Evolutionary conservation across 1,284 basidiomycete genomes (phyloP).

Genomic region (Rhodotorula sp.): DNA sequence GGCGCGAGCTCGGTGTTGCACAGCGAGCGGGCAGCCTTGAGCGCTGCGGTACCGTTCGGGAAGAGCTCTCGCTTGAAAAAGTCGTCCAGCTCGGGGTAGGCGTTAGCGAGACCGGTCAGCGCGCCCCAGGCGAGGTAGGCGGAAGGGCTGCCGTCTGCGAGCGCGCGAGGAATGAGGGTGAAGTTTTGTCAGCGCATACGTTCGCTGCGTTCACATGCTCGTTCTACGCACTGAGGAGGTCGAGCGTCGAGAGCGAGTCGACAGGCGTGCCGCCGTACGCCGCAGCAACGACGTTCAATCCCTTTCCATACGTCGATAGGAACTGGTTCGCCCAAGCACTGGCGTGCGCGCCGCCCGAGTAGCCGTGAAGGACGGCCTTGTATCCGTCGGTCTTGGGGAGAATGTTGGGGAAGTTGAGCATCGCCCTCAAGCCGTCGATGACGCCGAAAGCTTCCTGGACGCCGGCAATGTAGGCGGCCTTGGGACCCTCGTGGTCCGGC

Average conservation of each 20-base stretch:
- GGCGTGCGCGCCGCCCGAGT: conserved; percentile 9
- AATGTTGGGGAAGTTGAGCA: neutral
- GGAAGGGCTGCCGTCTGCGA: neutral
- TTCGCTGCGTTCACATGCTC: too few species aligned
- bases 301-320: neutral
- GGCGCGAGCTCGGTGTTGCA: neutral
- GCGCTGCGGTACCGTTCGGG: neutral
- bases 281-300: conserved; percentile 4
- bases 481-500: conserved; percentile 11
- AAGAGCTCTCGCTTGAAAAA: neutral
- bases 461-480: conserved; percentile 9
- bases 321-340: neutral
- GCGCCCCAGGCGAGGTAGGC: conserved; percentile 1
- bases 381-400: neutral
- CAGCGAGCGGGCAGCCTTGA: neutral
- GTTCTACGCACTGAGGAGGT: conserved; percentile 7
- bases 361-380: conserved; percentile 7
- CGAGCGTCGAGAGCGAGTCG: neutral
- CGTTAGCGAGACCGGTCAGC: conserved; percentile 13
- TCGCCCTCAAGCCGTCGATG: conserved; percentile 5
- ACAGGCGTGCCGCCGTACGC: conserved; percentile 9
- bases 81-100: neutral
- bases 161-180: neutral
- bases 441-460: conserved; percentile 4
- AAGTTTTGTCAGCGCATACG: too few species aligned